These are phyloP conservation scores for Xylariaceae sp. DNA, from an alignment of 2,329 filamentous ascomycete genomes.

Conservation along the genomic window DNA sequence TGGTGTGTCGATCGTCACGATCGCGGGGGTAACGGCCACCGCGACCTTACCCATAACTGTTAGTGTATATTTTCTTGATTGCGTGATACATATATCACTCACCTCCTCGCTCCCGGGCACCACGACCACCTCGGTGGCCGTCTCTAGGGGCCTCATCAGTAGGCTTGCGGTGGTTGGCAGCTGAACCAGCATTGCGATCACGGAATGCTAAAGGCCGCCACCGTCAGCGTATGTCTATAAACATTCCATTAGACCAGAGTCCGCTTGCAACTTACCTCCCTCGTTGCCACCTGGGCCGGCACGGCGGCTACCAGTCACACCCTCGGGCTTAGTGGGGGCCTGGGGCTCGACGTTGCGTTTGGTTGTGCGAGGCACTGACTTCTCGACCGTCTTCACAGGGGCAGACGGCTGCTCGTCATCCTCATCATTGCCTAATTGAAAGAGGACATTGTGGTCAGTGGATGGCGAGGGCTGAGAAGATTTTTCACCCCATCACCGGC, in stretches of 20 bases:
- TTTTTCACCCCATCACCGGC: slow-evolving; percentile 24
- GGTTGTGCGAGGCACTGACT: slow-evolving; percentile 63
- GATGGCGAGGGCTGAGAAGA: slow-evolving; percentile 13
- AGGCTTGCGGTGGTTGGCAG: slow-evolving; percentile 75
- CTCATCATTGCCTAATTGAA: slow-evolving; percentile 53
- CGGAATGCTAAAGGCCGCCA: slow-evolving; percentile 63
- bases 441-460: slow-evolving; percentile 25
- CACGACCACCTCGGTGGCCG: slow-evolving; percentile 56
- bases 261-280: slow-evolving; percentile 61
- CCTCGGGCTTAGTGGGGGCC: slow-evolving; percentile 47
- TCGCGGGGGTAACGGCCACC: slow-evolving; percentile 49
- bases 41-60: slow-evolving; percentile 39
- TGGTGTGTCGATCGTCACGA: slow-evolving; percentile 52
- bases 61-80: slow-evolving; percentile 8
- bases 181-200: slow-evolving; percentile 74
- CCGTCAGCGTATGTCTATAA: slow-evolving; percentile 1
- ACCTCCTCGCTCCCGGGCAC: slow-evolving; percentile 58
- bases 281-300: slow-evolving; percentile 69
- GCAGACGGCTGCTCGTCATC: slow-evolving; percentile 69
- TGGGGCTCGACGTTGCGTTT: slow-evolving; percentile 85
- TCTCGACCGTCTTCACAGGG: slow-evolving; percentile 85
- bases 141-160: slow-evolving; percentile 60
- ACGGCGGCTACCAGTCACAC: slow-evolving; percentile 44
- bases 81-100: slow-evolving; percentile 26
- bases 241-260: slow-evolving; percentile 5